phyloP scores from a whole-genome alignment of 306 rosid genomes.

The Hippophae tibetana region DNA sequence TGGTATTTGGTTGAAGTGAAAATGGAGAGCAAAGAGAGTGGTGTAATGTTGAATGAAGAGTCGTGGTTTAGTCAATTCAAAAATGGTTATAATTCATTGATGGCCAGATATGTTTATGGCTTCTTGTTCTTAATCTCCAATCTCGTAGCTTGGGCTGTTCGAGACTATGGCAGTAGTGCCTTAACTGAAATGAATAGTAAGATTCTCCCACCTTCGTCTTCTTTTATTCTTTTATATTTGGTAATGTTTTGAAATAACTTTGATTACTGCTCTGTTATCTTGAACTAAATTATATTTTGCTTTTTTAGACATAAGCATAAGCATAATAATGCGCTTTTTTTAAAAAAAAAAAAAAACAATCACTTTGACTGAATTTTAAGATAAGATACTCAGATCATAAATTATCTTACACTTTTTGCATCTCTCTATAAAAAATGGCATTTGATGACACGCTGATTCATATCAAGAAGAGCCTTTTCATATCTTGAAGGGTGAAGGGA shows the following conservation, averaged over 20 bases:
- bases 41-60: slow-evolving; percentile 16
- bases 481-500: too few relatives aligned
- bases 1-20: background rate
- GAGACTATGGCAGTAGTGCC: slow-evolving; percentile 57
- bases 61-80: slow-evolving; percentile 63
- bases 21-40: slow-evolving; percentile 43
- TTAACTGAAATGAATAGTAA: slow-evolving; percentile 57
- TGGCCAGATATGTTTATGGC: slow-evolving; percentile 90
- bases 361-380: too few relatives aligned
- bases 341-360: too few relatives aligned
- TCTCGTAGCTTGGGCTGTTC: slow-evolving; percentile 84
- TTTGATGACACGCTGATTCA: too few relatives aligned
- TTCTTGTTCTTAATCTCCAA: slow-evolving; percentile 61
- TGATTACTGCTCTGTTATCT: background rate
- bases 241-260: background rate
- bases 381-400: too few relatives aligned
- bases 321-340: too few relatives aligned
- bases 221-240: background rate
- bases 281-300: too few relatives aligned
- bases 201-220: slow-evolving; percentile 7
- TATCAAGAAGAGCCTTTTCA: too few relatives aligned
- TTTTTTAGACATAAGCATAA: too few relatives aligned
- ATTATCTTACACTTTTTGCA: too few relatives aligned
- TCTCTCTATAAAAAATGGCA: too few relatives aligned
- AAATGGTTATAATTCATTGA: slow-evolving; percentile 78